Evolutionary conservation across 352 stramenopile species (phyloP).

Genomic region (Globisporangium iwayamae): DNA sequence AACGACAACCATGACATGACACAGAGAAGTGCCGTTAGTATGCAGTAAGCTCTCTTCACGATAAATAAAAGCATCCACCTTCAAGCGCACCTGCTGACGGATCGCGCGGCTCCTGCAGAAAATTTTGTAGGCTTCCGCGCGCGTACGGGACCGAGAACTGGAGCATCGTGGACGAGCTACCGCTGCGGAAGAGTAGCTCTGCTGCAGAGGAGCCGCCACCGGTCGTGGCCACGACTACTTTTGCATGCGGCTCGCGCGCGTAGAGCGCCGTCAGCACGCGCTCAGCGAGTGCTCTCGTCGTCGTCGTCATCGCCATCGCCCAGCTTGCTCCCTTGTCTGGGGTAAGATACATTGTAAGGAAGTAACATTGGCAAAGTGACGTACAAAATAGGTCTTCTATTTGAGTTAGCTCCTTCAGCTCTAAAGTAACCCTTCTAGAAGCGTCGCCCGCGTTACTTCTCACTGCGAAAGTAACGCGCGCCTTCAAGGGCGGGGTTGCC

Average conservation of each 20-base stretch:
- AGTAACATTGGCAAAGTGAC: too few relatives aligned
- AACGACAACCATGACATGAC: background rate
- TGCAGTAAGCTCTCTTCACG: too few relatives aligned
- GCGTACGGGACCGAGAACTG: slow-evolving; percentile 69
- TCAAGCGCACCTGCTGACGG: background rate
- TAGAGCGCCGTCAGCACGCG: slow-evolving; percentile 57
- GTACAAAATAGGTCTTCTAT: too few relatives aligned
- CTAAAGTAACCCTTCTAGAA: background rate
- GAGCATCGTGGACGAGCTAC: slow-evolving; percentile 71
- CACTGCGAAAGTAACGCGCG: background rate
- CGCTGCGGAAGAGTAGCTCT: slow-evolving; percentile 44
- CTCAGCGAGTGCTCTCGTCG: slow-evolving; percentile 31
- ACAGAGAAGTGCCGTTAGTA: background rate
- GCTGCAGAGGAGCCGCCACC: slow-evolving; percentile 48
- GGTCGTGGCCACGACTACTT: slow-evolving; percentile 54
- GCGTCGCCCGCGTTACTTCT: background rate
- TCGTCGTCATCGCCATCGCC: background rate
- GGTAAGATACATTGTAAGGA: too few relatives aligned
- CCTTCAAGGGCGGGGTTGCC: background rate
- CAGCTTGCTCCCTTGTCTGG: background rate
- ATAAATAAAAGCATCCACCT: background rate
- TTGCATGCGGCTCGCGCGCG: slow-evolving; percentile 38
- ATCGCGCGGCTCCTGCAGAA: slow-evolving; percentile 26
- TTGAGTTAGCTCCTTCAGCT: too few relatives aligned
- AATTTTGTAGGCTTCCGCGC: slow-evolving; percentile 51